Evolutionary conservation across 2,329 filamentous ascomycete species (phyloP), one percentile per base, ranked within the genome.

Genomic region (Leptographium galeiforme): DNA sequence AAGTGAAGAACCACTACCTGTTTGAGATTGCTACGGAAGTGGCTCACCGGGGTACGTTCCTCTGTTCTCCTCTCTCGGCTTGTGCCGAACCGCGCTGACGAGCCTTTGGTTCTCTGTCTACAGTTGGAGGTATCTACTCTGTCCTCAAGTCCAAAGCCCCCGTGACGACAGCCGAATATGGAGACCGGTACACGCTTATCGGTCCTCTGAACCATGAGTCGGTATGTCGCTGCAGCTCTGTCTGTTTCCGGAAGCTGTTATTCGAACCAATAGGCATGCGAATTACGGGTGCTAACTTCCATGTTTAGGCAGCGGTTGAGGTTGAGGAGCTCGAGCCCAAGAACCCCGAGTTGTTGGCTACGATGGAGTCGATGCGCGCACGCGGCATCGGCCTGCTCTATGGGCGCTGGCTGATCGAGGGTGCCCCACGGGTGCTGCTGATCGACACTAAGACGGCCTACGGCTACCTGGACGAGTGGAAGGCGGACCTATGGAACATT

Each of bases 121-220:
- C 54, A 94, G 93, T 98, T 57, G 93, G 93, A 65, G 93, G 93
- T 63, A 98, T 98, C 72, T 98, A 98, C 76, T 97, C 91, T 16
- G 93, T 98, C 60, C 84, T 98, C 71, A 98, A 98, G 72, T 98
- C 93, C 57, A 98, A 98, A 71, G 91, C 93, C 40, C 91, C 93
- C 50, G 93, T 97, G 57, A 97, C 93, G 45, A 96, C 91, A 1
- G 89, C 89, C 57, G 93, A 98, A 70, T 98, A 97, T 93, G 93
- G 93, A 70, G 89, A 95, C 56, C 82, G 89, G 60, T 98, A 98
- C 71, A 95, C 89, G 33, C 79, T 97, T 60, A 90, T 98, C 67
- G 93, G 93, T 2, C 93, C 93, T 55, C 82, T 95, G 66, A 96
- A 97, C 72, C 84, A 86, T 67, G 79, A 85, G 63, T 96, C 93